These are phyloP conservation scores for Phytophthora tentaculata DNA, from an alignment of 352 stramenopile genomes.

Conservation along the genomic window DNA sequence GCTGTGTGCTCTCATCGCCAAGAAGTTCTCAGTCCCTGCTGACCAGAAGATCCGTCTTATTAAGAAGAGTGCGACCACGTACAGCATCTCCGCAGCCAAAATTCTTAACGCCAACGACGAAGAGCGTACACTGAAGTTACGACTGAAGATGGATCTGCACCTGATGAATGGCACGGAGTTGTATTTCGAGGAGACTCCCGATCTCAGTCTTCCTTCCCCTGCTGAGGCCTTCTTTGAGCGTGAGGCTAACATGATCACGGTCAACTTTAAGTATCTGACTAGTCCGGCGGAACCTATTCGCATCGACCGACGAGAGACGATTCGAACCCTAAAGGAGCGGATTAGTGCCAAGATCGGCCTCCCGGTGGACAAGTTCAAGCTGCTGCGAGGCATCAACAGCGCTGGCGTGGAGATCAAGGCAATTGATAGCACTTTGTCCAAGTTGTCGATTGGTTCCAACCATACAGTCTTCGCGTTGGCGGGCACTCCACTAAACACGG, in stretches of 20 bases:
- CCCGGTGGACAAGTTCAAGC: constrained; percentile 67
- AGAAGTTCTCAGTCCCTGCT: constrained; percentile 58
- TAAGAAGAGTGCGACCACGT: constrained; percentile 72
- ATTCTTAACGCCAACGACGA: constrained; percentile 66
- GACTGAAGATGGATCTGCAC: constrained; percentile 68
- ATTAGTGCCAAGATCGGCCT: constrained; percentile 61
- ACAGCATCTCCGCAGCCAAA: constrained; percentile 68
- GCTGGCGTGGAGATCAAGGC: constrained; percentile 83
- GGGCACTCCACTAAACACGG: constrained; percentile 66
- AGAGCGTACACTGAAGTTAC: constrained; percentile 44
- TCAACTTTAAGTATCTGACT: constrained; percentile 75
- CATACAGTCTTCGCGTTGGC: constrained; percentile 71
- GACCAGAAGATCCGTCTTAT: constrained; percentile 61
- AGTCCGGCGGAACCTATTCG: constrained; percentile 53
- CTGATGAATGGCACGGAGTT: constrained; percentile 74
- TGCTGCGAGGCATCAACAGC: constrained; percentile 73
- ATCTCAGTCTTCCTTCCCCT: constrained; percentile 50
- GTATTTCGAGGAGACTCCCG: constrained; percentile 73
- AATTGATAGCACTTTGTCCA: constrained; percentile 77
- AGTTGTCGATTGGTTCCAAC: constrained; percentile 76
- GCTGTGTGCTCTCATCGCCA: constrained; percentile 51
- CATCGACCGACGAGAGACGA: constrained; percentile 79
- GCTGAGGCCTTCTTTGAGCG: constrained; percentile 76
- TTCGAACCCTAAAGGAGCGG: constrained; percentile 60
- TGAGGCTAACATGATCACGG: constrained; percentile 78